Evolutionary conservation across 306 rosid species (phyloP).

Genomic region (Lathyrus tuberosus): DNA sequence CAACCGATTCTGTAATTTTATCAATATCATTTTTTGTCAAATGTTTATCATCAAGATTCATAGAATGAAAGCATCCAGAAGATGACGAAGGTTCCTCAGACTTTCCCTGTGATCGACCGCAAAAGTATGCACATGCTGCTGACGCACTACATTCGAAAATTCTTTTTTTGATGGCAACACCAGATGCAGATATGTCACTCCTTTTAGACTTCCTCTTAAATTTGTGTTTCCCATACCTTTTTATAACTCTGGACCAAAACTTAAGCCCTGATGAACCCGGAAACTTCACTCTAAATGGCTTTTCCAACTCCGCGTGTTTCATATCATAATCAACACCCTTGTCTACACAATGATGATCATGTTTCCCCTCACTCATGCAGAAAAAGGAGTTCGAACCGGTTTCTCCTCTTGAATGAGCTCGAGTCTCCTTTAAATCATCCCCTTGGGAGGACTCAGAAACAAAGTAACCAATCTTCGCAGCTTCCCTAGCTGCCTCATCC

Average conservation of each 20-base stretch:
- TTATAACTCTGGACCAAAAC: conserved; percentile 64
- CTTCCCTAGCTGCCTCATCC: conserved; percentile 69
- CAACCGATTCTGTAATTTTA: conserved; percentile 43
- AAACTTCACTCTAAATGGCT: conserved; percentile 67
- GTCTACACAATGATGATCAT: conserved; percentile 75
- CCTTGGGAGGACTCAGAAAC: conserved; percentile 54
- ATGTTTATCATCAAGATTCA: conserved; percentile 51
- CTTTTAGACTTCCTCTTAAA: conserved; percentile 67
- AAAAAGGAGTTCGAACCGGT: conserved; percentile 49
- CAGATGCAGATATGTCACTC: conserved; percentile 56
- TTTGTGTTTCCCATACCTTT: conserved; percentile 52
- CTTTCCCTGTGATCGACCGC: conserved; percentile 50
- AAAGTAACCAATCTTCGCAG: conserved; percentile 79
- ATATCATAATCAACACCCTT: conserved; percentile 74
- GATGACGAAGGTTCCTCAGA: conserved; percentile 49
- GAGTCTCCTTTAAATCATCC: conserved; percentile 48
- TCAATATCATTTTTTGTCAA: conserved; percentile 52
- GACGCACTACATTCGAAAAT: conserved; percentile 69
- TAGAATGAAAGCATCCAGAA: conserved; percentile 40
- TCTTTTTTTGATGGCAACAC: conserved; percentile 59
- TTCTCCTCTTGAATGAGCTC: conserved; percentile 38
- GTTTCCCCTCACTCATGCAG: conserved; percentile 67
- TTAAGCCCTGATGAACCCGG: conserved; percentile 62
- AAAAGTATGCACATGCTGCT: conserved; percentile 68
- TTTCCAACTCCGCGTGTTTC: conserved; percentile 85